Evolutionary conservation across 352 stramenopile genomes (phyloP).

Genomic region (Saprolegnia diclina): DNA sequence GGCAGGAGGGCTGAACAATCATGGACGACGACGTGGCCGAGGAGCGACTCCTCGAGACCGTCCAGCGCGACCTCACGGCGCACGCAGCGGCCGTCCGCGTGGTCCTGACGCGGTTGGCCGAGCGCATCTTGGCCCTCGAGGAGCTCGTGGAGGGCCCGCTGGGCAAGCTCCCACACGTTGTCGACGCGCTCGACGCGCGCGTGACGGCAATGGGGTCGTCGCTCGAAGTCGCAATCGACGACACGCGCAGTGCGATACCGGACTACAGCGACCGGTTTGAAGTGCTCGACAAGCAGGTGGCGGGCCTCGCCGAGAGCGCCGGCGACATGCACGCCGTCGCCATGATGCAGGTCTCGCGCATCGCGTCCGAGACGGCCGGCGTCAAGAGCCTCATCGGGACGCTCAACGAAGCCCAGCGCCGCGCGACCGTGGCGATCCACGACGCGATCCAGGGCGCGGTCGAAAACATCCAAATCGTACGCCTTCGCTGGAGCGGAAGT

Average conservation of each 20-base stretch:
- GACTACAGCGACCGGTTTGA: not conserved
- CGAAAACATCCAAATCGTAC: conserved; percentile 17
- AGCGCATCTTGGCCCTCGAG: conserved; percentile 53
- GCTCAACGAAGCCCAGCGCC: conserved; percentile 8
- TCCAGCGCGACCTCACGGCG: conserved; percentile 47
- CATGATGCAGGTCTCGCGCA: not conserved
- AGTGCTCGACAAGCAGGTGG: not conserved
- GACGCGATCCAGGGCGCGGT: not conserved
- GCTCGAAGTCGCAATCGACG: conserved; percentile 24
- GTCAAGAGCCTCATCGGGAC: not conserved
- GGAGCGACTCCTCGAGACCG: conserved; percentile 33
- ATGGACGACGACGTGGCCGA: conserved; percentile 20
- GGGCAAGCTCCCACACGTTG: conserved; percentile 37
- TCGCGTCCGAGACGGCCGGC: not conserved
- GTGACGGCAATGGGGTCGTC: not conserved
- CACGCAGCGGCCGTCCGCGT: conserved; percentile 49
- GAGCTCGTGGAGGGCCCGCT: conserved; percentile 37
- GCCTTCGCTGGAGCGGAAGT: not conserved
- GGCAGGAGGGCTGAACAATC: not conserved
- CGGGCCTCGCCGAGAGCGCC: not conserved
- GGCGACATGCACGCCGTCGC: not conserved
- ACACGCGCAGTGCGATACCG: conserved; percentile 44
- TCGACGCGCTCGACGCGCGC: conserved; percentile 36
- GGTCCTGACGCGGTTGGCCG: conserved; percentile 59
- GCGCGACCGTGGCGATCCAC: not conserved